Evolutionary conservation across 805 yeast genomes (phyloP), one percentile per base, ranked within the genome.

Genomic region (Dipodascus albidus): DNA sequence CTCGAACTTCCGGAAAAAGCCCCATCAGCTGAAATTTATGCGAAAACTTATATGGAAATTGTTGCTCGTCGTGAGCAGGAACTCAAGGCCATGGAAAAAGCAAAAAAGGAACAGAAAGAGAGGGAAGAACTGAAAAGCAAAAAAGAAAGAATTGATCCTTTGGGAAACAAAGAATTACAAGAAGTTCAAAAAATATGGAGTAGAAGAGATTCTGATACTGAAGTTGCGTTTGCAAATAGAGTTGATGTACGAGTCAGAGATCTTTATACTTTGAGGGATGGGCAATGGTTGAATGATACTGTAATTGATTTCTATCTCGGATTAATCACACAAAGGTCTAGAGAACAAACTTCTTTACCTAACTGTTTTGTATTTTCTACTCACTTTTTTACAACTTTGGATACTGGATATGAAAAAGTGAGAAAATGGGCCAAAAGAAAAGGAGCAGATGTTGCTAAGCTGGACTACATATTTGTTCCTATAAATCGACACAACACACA

Each of bases 211-310:
- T 3, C 11, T 47, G 31, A 47, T 20, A 14, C 49, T 21, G 19
- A 11, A 14, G 11, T 47, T 9, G 49, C 31, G 14, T 22, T 17
- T 22, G 49, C 31, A 20, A 22, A 22, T 17, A 4, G 70, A 44
- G 78, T 90, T 47, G 91, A 85, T 50, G 76, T 90, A 1, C 69
- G 70, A 2, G 76, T 77, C 0, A 69, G 78, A 33, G 99, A 93
- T 65, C 67, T 91, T 53, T 73, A 75, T 48, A 88, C 96, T 0
- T 71, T 93, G 33, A 69, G 75, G 6, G 85, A 83, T 52, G 74
- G 83, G 3, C 69, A 75, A 42, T 93, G 99, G 99, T 74, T 93
- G 27, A 93, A 93, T 64, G 99, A 93, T 67, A 86, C 83, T 48
- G 76, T 93, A 2, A 90, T 93, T 55, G 98, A 93, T 63, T 83